A percentile compares a stretch with the other conserved stretches of the same genome.
These are phyloP conservation scores for Entomortierella lignicola DNA, from an alignment of 192 early-diverging fungal genomes.

Conservation along the genomic window DNA sequence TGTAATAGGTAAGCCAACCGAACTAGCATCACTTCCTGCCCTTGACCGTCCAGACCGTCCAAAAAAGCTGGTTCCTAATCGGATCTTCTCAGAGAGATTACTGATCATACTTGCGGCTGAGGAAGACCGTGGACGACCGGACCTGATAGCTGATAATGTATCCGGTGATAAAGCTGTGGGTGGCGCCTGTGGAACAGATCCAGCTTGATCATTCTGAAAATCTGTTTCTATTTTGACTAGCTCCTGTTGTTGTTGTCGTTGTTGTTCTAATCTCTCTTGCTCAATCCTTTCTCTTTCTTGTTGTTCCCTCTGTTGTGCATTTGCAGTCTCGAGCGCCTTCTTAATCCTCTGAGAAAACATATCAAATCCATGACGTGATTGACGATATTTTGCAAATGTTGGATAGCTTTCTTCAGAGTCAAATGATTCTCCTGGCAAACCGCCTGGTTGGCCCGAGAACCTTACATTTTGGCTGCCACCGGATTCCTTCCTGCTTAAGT, in stretches of 20 bases:
- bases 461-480: background rate
- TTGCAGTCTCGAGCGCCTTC: conserved; percentile 24
- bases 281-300: background rate
- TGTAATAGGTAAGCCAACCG: background rate
- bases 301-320: conserved; percentile 2
- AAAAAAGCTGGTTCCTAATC: conserved; percentile 8
- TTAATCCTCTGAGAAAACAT: conserved; percentile 32
- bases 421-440: conserved; percentile 9
- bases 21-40: conserved; percentile 36
- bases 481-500: background rate
- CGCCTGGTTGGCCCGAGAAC: conserved; percentile 9
- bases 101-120: conserved; percentile 42
- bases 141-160: background rate
- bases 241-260: background rate
- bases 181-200: background rate
- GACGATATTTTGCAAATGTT: conserved; percentile 39
- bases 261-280: background rate
- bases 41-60: conserved; percentile 9
- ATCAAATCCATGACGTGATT: conserved; percentile 34
- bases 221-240: background rate
- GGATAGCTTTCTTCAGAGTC: conserved; percentile 18
- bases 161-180: background rate
- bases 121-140: conserved; percentile 30
- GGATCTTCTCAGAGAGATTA: conserved; percentile 38
- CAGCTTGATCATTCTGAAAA: background rate